Conservation (phyloP, 2,329 filamentous ascomycete species). For the Plectosphaerella cucumerina region DNA sequence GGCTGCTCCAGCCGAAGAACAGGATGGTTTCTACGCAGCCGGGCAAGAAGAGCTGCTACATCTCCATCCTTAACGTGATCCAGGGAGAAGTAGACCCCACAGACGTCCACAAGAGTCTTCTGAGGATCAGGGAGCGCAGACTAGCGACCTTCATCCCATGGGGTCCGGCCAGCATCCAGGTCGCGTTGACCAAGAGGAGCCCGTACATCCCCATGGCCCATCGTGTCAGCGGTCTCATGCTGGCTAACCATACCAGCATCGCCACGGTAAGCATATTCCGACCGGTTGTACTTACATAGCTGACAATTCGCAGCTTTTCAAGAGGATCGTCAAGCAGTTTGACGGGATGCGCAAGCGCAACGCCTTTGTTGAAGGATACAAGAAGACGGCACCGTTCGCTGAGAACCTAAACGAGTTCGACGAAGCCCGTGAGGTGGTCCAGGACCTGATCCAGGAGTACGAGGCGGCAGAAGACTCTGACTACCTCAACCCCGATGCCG, state of each 20-base stretch:
- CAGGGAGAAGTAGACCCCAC: conserved; percentile 98
- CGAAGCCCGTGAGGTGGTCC: conserved; percentile 86
- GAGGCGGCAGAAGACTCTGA: conserved; percentile 89
- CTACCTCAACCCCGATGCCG: conserved; percentile 74
- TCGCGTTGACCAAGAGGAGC: conserved; percentile 92
- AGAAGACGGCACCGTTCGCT: conserved; percentile 88
- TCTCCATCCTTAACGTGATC: conserved; percentile 97
- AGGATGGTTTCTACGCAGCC: conserved; percentile 97
- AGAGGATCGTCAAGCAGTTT: conserved; percentile 87
- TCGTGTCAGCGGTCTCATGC: conserved; percentile 92
- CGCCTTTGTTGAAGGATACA: conserved; percentile 94
- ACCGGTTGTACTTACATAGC: neutral
- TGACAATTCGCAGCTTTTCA: conserved; percentile 63
- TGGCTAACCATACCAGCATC: conserved; percentile 97
- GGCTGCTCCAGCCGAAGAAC: conserved; percentile 95
- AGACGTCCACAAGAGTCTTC: conserved; percentile 95
- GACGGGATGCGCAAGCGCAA: conserved; percentile 93
- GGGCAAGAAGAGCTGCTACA: conserved; percentile 97
- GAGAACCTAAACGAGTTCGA: conserved; percentile 94
- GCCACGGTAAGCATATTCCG: conserved; percentile 60
- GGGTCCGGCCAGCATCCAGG: conserved; percentile 96
- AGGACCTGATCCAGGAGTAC: conserved; percentile 89
- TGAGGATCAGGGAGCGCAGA: conserved; percentile 90
- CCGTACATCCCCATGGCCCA: conserved; percentile 94
- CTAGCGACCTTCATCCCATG: conserved; percentile 97